These are phyloP conservation scores for Cladophialophora chaetospira DNA, from an alignment of 2,329 filamentous ascomycete species.

Conservation along the genomic window DNA sequence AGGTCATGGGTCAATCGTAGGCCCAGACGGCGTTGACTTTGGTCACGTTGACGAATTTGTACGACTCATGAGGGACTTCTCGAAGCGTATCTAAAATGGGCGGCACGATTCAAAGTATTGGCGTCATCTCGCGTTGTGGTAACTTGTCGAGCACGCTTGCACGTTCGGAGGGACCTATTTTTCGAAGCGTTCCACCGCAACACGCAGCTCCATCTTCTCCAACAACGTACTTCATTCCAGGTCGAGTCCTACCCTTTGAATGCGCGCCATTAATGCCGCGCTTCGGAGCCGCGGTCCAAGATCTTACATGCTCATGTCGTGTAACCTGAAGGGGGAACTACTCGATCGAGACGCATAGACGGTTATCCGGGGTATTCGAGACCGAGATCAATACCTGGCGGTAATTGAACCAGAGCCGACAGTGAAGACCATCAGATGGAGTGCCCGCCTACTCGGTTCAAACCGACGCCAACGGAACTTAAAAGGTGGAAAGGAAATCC, in stretches of 20 bases:
- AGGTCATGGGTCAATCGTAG: constrained; percentile 28
- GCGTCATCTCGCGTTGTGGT: neutral
- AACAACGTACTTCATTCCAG: neutral
- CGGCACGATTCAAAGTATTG: neutral
- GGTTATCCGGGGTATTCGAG: too few relatives aligned
- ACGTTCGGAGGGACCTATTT: neutral
- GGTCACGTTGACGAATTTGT: too few relatives aligned
- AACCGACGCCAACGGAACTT: neutral
- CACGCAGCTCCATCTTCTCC: neutral
- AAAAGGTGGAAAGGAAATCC: neutral
- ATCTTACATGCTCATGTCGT: neutral
- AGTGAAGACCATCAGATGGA: neutral
- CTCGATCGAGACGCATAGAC: neutral
- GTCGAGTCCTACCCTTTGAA: neutral
- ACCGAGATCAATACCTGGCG: too few relatives aligned
- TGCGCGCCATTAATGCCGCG: neutral
- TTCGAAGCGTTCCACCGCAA: neutral
- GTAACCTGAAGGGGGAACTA: neutral
- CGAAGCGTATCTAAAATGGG: neutral
- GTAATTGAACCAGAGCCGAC: too few relatives aligned
- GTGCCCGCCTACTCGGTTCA: neutral
- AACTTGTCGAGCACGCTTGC: neutral
- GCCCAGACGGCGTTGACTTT: too few relatives aligned
- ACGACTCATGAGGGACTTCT: neutral
- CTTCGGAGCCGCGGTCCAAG: neutral